Conservation (phyloP, 2,329 filamentous ascomycete species). For the Xylariomycetidae sp. region DNA sequence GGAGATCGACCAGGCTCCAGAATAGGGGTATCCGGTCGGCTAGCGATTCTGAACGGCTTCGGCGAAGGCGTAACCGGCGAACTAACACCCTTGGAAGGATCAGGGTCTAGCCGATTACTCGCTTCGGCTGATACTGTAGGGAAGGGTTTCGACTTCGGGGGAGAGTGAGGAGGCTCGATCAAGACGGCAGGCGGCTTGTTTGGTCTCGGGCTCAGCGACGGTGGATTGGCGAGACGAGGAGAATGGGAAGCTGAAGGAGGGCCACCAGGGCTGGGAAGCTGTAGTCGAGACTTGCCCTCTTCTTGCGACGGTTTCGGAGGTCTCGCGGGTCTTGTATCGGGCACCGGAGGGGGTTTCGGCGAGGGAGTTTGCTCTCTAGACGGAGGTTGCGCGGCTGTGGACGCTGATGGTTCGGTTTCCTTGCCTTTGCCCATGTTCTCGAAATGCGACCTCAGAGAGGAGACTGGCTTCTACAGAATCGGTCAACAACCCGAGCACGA, state of each 20-base stretch:
- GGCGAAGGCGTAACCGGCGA: constrained; percentile 35
- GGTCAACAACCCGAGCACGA: constrained; percentile 23
- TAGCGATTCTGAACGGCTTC: constrained; percentile 48
- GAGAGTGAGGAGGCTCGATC: constrained; percentile 65
- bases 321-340: constrained; percentile 25
- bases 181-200: constrained; percentile 57
- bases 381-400: constrained; percentile 12
- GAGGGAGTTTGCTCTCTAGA: constrained; percentile 27
- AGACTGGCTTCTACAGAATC: constrained; percentile 63
- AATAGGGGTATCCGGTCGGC: constrained; percentile 47
- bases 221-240: constrained; percentile 35
- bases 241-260: constrained; percentile 31
- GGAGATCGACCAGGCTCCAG: constrained; percentile 44
- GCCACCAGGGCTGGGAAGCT: constrained; percentile 14
- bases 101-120: constrained; percentile 41
- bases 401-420: constrained; percentile 28
- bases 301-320: constrained; percentile 19
- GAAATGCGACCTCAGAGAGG: constrained; percentile 73
- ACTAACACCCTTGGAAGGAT: constrained; percentile 34
- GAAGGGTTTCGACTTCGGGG: constrained; percentile 44
- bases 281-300: constrained; percentile 21
- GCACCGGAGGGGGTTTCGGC: constrained; percentile 27
- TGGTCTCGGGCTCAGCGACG: constrained; percentile 39
- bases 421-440: constrained; percentile 62
- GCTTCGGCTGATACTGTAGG: constrained; percentile 32